These are phyloP conservation scores for Rhodocollybia butyracea DNA, from an alignment of 768 basidiomycete species.

Conservation along the genomic window DNA sequence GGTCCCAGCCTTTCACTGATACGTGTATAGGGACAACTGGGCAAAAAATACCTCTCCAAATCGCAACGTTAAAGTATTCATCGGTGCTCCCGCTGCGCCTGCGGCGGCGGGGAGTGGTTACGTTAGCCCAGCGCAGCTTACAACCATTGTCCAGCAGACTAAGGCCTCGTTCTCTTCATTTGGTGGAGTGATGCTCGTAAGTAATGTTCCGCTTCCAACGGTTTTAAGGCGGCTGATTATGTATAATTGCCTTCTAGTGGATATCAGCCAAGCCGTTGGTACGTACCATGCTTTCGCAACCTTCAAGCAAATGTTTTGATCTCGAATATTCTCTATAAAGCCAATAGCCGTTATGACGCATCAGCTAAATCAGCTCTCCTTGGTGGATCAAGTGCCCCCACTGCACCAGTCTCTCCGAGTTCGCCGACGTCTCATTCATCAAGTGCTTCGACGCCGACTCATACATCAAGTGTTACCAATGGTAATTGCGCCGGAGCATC, in stretches of 20 bases:
- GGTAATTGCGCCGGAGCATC: constrained; percentile 36
- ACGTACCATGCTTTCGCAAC: background rate
- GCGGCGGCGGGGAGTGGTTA: constrained; percentile 54
- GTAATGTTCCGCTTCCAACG: background rate
- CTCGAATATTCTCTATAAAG: constrained; percentile 12
- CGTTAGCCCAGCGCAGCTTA: constrained; percentile 40
- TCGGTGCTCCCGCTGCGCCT: constrained; percentile 51
- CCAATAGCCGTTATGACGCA: constrained; percentile 38
- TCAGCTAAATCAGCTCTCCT: constrained; percentile 39
- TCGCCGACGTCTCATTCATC: constrained; percentile 13
- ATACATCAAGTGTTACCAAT: constrained; percentile 19
- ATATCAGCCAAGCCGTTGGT: constrained; percentile 38
- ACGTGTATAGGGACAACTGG: constrained; percentile 28
- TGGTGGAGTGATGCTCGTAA: constrained; percentile 42
- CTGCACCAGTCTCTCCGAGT: constrained; percentile 20
- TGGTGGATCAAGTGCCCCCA: constrained; percentile 16
- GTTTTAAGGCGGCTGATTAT: background rate
- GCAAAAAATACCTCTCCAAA: constrained; percentile 52
- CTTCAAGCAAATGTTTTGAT: background rate
- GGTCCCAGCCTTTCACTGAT: background rate
- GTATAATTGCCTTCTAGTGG: constrained; percentile 17
- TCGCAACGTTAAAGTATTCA: constrained; percentile 50
- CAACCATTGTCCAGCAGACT: constrained; percentile 35
- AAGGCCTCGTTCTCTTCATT: constrained; percentile 48
- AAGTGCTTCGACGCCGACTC: constrained; percentile 13